These are phyloP conservation scores for Suillus paluster DNA, from an alignment of 768 basidiomycete species.

Conservation along the genomic window DNA sequence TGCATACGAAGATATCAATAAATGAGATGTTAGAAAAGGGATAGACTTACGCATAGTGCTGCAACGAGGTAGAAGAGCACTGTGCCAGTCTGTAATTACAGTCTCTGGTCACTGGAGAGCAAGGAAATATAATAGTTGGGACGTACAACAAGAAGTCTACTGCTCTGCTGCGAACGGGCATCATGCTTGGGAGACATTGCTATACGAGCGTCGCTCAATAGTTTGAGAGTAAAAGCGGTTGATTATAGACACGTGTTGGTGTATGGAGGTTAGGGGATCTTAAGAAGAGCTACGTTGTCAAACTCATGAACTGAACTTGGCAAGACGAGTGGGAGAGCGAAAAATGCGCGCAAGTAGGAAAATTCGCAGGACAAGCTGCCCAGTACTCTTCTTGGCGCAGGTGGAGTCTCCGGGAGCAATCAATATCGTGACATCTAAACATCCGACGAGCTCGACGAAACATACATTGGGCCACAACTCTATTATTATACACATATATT, in stretches of 20 bases:
- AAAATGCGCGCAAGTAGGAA: background rate
- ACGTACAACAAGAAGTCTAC: slow-evolving; percentile 37
- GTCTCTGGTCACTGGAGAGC: slow-evolving; percentile 8
- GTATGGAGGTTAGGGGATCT: background rate
- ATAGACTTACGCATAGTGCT: slow-evolving; percentile 73
- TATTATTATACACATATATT: background rate
- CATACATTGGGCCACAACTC: background rate
- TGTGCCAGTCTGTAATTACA: slow-evolving; percentile 59
- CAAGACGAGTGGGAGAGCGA: background rate
- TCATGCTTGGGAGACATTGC: slow-evolving; percentile 32
- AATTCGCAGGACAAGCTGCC: background rate
- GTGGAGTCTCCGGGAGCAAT: slow-evolving; percentile 1
- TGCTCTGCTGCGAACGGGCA: slow-evolving; percentile 33
- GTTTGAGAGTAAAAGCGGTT: background rate
- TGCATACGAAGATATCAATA: slow-evolving; percentile 30
- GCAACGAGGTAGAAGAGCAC: slow-evolving; percentile 90
- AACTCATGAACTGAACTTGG: slow-evolving; percentile 5
- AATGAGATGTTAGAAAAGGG: slow-evolving; percentile 2
- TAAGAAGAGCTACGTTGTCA: background rate
- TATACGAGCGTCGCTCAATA: background rate
- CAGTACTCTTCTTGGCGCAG: too few relatives aligned
- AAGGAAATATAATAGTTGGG: slow-evolving; percentile 1
- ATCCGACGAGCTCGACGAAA: too few relatives aligned
- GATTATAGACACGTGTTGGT: background rate
- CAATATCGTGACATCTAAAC: background rate